A percentile compares a stretch with the other conserved stretches of the same genome.
Conservation (phyloP, 2,329 filamentous ascomycete genomes). For the Xylaria sp. region DNA sequence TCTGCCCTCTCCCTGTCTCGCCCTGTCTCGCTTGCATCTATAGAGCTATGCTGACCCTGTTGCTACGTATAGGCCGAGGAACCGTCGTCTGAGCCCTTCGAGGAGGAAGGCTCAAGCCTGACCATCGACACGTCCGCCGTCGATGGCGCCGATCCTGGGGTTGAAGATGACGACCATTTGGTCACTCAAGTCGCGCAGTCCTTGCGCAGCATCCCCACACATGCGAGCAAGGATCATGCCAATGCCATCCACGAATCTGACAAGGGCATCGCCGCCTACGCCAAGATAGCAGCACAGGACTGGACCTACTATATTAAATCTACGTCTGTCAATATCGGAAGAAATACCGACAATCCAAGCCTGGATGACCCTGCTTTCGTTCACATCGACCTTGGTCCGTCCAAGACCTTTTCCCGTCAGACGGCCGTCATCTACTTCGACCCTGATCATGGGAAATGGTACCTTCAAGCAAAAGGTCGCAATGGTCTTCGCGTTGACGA, state of each 20-base stretch:
- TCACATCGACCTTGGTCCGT: constrained; percentile 87
- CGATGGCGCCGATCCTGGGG: constrained; percentile 22
- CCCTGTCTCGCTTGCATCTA: constrained; percentile 19
- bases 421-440: constrained; percentile 79
- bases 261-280: constrained; percentile 74
- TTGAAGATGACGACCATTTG: constrained; percentile 60
- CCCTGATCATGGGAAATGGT: constrained; percentile 74
- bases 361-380: constrained; percentile 60
- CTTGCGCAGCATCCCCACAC: constrained; percentile 54
- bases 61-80: constrained; percentile 46
- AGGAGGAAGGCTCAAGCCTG: constrained; percentile 41
- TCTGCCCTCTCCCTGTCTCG: neutral
- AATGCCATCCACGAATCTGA: constrained; percentile 67
- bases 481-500: constrained; percentile 91
- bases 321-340: constrained; percentile 76
- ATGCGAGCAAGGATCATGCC: constrained; percentile 66
- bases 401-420: constrained; percentile 78
- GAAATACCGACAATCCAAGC: constrained; percentile 61
- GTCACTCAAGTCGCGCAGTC: constrained; percentile 62
- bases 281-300: constrained; percentile 79
- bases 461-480: constrained; percentile 83
- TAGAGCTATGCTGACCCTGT: constrained; percentile 19
- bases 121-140: constrained; percentile 35
- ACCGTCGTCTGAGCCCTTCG: constrained; percentile 50
- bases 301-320: constrained; percentile 86